Evolutionary conservation across 805 yeast species (phyloP), one percentile per base, ranked within the genome.

Genomic region (Yamadazyma nakazawae): DNA sequence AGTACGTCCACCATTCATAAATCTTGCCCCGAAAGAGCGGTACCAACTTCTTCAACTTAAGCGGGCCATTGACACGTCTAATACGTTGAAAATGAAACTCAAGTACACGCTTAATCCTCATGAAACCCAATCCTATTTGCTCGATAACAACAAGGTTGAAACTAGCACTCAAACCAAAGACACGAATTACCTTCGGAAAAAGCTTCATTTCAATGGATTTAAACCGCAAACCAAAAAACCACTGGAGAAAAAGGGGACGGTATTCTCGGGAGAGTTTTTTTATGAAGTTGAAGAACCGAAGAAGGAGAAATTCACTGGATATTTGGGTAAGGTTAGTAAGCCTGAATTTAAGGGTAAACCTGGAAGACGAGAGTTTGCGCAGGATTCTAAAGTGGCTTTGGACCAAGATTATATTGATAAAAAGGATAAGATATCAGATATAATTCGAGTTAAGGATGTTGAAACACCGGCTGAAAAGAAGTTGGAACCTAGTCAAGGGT

Each of bases 1-100:
- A 41, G 70, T 66, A 2, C 58, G 77, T 39, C 77, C 77, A 0
- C 75, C 76, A 5, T 69, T 72, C 51, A 72, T 72, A 35, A 70
- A 68, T 39, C 59, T 71, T 39, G 76, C 70, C 47, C 77, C 76
- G 1, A 49, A 67, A 31, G 77, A 72, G 50, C 56, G 77, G 24
- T 68, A 72, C 49, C 70, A 69, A 12, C 58, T 72, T 46, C 54
- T 72, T 26, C 75, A 70, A 51, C 52, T 71, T 40, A 72, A 72
- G 45, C 59, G 61, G 49, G 61, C 72, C 2, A 56, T 71, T 9
- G 69, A 71, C 47, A 66, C 68, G 4, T 60, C 72, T 0, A 65
- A 66, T 35, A 56, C 60, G 6, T 52, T 70, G 34, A 68, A 68
- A 43, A 50, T 56, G 24, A 54, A 66, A 46, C 56, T 69, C 38